Evolutionary conservation across 2,329 filamentous ascomycete genomes (phyloP).

Genomic region (Pseudopithomyces chartarum): DNA sequence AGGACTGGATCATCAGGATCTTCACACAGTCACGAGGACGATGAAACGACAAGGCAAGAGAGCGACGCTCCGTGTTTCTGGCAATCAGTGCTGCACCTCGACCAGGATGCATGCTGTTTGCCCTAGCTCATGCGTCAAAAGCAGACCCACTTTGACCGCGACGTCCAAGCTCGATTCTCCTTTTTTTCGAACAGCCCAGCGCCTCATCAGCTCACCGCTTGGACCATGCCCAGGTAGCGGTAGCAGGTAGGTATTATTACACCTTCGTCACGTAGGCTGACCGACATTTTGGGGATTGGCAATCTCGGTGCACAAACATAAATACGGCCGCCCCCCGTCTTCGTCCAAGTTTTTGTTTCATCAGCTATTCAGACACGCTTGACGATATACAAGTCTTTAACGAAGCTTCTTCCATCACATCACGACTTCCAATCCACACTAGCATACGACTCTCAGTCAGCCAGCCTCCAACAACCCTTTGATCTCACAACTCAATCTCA

Average conservation of each 20-base stretch:
- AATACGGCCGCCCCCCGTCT: slow-evolving; percentile 42
- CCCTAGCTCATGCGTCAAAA: slow-evolving; percentile 45
- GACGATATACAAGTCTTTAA: slow-evolving; percentile 12
- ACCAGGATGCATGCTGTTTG: slow-evolving; percentile 46
- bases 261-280: slow-evolving; percentile 49
- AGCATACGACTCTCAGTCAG: neutral
- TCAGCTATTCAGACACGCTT: slow-evolving; percentile 29
- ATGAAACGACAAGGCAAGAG: slow-evolving; percentile 44
- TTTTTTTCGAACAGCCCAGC: slow-evolving; percentile 46
- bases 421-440: slow-evolving; percentile 17
- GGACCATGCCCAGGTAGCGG: slow-evolving; percentile 42
- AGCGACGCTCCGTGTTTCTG: slow-evolving; percentile 43
- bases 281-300: slow-evolving; percentile 44
- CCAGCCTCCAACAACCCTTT: slow-evolving; percentile 13
- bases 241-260: slow-evolving; percentile 38
- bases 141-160: slow-evolving; percentile 24
- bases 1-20: slow-evolving; percentile 43
- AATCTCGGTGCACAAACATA: slow-evolving; percentile 46
- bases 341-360: slow-evolving; percentile 39
- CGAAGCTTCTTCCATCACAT: slow-evolving; percentile 11
- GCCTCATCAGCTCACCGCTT: slow-evolving; percentile 47
- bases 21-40: slow-evolving; percentile 47
- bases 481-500: slow-evolving; percentile 14
- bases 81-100: slow-evolving; percentile 36
- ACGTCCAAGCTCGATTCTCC: slow-evolving; percentile 39